Base-by-base conservation (phyloP, 371 early-diverging fungal genomes). In the Rhizopus arrhizus region DNA sequence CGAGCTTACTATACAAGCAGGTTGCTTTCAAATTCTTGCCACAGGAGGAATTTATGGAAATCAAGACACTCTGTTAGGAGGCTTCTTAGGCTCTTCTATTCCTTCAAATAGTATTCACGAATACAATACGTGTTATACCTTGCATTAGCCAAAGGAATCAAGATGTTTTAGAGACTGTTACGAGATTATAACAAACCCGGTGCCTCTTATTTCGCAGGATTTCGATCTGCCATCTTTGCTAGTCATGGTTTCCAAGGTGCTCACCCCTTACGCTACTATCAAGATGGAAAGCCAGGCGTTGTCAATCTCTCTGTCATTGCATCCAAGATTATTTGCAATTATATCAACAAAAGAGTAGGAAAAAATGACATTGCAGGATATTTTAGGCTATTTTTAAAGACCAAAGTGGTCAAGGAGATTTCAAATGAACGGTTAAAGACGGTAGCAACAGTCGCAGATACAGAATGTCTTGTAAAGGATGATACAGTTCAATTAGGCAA, bases 241-340 rank as follows among this genome's bases (percentile, higher is more conserved):
- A 34, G 9, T 16, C 36, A 52, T 52, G 52, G 36, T 11, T 35
- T 36, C 36, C 36, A 22, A 36, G 53, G 53, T 36, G 16, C 1
- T 3, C 52, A 36, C 36, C 52, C 52, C 36, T 52, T 52, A 52
- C 10, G 52, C 11, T 52, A 36, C 36, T 52, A 36, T 36, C 52
- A 52, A 52, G 38, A 52, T 52, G 36, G 15, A 36, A 22, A 16
- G 9, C 38, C 35, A 52, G 22, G 52, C 34, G 28, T 8, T 16
- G 16, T 2, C 16, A 52, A 52, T 9, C 52, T 52, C 36, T 16
- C 52, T 52, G 36, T 22, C 16, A 52, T 52, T 36, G 36, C 52
- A 8, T 52, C 36, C 36, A 52, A 52, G 28, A 36, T 36, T 16
- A 36, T 52, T 3, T 52, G 52, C 15, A 52, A 36, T 16, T 52